These are phyloP conservation scores for Apocynum venetum DNA, from an alignment of 257 asterid genomes.

Conservation along the genomic window DNA sequence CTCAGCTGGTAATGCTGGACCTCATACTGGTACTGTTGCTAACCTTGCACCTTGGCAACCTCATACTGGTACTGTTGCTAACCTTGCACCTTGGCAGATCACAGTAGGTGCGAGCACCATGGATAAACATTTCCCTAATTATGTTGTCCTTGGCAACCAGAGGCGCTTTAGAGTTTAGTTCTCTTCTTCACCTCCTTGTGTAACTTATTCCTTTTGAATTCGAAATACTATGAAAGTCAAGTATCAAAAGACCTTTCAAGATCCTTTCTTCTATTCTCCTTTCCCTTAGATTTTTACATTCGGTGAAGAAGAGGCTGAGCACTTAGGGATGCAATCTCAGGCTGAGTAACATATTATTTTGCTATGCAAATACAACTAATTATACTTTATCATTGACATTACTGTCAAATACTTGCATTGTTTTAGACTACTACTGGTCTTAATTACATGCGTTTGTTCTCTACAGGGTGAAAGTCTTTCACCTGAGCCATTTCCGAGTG, in stretches of 20 bases:
- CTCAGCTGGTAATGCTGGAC: conserved; percentile 12
- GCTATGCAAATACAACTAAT: too few relatives aligned
- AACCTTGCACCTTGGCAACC: conserved; percentile 10
- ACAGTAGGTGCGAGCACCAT: conserved; percentile 10
- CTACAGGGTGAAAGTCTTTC: conserved; percentile 73
- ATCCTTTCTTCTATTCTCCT: not conserved
- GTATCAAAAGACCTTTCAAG: not conserved
- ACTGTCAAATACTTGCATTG: too few relatives aligned
- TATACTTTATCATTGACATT: too few relatives aligned
- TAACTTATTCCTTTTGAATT: not conserved
- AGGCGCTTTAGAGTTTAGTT: not conserved
- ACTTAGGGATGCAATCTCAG: too few relatives aligned
- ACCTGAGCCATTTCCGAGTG: conserved; percentile 28
- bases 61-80: not conserved
- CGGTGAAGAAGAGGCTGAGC: not conserved
- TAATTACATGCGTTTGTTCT: not conserved
- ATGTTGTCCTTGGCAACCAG: not conserved
- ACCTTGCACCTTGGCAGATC: conserved; percentile 11
- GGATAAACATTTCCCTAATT: conserved; percentile 1
- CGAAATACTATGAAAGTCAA: not conserved
- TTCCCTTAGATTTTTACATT: not conserved
- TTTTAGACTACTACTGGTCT: not conserved
- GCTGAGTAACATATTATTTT: too few relatives aligned
- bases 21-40: not conserved
- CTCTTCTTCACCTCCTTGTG: not conserved